Percentiles rank a stretch among this genome's conserved stretches.
phyloP scores from a whole-genome alignment of 768 basidiomycete genomes.

The Gloeopeniophorella convolvens region DNA sequence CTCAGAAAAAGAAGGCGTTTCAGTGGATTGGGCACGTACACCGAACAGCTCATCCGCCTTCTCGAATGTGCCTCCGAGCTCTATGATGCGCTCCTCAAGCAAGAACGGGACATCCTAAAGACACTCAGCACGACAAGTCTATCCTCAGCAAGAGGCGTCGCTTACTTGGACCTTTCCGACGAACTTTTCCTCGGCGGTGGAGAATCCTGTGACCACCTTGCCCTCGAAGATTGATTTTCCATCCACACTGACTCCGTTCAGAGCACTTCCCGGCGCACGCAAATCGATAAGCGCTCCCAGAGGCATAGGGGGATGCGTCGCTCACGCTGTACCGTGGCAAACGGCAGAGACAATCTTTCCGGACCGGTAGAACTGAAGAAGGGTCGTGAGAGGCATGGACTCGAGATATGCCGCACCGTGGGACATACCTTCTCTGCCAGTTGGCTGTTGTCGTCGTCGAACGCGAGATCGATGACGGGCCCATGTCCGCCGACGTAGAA shows the following conservation, averaged over 20 bases:
- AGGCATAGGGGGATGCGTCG: constrained; percentile 7
- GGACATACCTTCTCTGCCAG: constrained; percentile 46
- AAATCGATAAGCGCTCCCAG: not conserved
- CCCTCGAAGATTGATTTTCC: constrained; percentile 64
- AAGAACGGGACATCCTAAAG: constrained; percentile 59
- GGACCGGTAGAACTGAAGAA: constrained; percentile 52
- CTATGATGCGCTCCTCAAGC: constrained; percentile 56
- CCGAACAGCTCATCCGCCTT: constrained; percentile 52
- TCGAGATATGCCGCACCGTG: not conserved
- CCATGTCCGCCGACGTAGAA: constrained; percentile 81
- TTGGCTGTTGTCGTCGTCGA: constrained; percentile 47
- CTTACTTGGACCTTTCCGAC: constrained; percentile 39
- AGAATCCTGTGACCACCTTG: constrained; percentile 56
- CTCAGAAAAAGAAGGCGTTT: not conserved
- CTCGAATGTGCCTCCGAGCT: constrained; percentile 60
- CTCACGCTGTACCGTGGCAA: constrained; percentile 75
- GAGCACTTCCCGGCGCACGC: constrained; percentile 34
- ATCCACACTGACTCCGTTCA: constrained; percentile 46
- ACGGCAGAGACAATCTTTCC: constrained; percentile 67
- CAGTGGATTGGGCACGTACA: constrained; percentile 33
- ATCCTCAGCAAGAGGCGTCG: not conserved
- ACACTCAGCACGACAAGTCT: not conserved
- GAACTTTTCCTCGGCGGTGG: constrained; percentile 59
- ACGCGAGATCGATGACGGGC: constrained; percentile 64
- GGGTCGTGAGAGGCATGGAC: not conserved